Evolutionary conservation across 2,329 filamentous ascomycete species (phyloP), one percentile per base, ranked within the genome.

Genomic region (Penicillium paneum): DNA sequence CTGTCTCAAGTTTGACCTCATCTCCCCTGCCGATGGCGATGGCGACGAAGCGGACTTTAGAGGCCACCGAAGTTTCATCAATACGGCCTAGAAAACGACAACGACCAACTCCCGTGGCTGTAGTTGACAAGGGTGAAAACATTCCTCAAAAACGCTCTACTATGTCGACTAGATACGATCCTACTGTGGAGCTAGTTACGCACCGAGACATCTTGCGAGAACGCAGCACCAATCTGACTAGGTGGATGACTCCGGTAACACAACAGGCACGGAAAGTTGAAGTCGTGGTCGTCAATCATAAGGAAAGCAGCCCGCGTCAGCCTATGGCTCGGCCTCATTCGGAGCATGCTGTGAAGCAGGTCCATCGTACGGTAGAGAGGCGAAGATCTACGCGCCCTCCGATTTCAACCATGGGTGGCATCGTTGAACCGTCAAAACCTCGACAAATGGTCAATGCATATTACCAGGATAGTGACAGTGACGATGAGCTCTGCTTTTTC

Each of bases 401-500:
- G 38, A 46, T 42, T 28, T 56, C 54, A 26, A 19, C 21, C 6
- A 35, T 54, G 19, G 31, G 54, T 19, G 51, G 21, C 19, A 24
- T n/a, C 12, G 34, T 42, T 28, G 34, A 47, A 28, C 50, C 43
- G 12, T 24, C 32, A 15, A 52, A 32, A 8, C n/a, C 60, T 44
- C 57, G 42, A 29, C 56, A 51, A 35, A 55, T 52, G 12, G 52
- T 62, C n/a, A 64, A 69, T 39, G 61, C 70, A 12, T 67, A 59
- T 41, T 66, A 65, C 0, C 55, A 65, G 19, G 67, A 69, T 21
- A 67, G 66, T 8, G 65, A 67, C 24, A 74, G 71, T 39, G 70
- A 74, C n/a, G 71, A 74, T 49, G 71, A 74, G 57, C 62, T 74
- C 19, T 73, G 69, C 58, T 73, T 72, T 58, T 49, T 74, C 8